Base-by-base conservation (phyloP, 805 yeast species). In the Millerozyma miso region DNA sequence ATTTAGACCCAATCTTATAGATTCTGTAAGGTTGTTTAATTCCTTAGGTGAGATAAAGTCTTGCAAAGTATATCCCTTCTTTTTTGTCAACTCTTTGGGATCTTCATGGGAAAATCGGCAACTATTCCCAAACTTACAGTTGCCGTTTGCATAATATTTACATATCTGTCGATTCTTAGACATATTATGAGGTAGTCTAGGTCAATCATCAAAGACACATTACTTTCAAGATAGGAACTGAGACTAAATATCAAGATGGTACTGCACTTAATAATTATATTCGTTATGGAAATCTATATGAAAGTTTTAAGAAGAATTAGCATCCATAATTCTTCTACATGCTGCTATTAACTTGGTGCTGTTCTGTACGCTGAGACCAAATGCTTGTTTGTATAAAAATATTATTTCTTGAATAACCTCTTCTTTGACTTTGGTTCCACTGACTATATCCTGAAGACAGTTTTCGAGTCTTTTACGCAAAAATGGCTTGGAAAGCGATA, bases 401-500 rank as follows among this genome's bases (percentile, higher is more conserved):
- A 84, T 58, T 36, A 82, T 76, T 50, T 79, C 80, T 3, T 60
- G 55, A 2, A 82, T 54, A 1, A 88, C 93, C 10, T 68, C 71
- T 2, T 66, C 66, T 51, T 77, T 80, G 1, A 76, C 58, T 29
- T 70, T 64, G 3, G 54, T 50, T 0, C 97, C 97, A 0, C 74
- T 73, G 41, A 90, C 85, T 3, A 93, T 86, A 32, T 73, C 71
- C 42, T 69, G 76, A 54, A 93, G 68, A 38, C 79, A 76, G 13
- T 59, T 65, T 56, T 93, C 99, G 59, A 93, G 68, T 35, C 78
- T 80, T 41, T 84, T 81, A 42, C 99, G 70, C 46, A 93, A 63
- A 52, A 86, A 85, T 3, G 99, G 99, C 54, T 93, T 91, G 0
- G 97, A 83, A 46, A 93, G 70, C 13, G 66, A 60, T 12, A 60